Evolutionary conservation across 352 stramenopile species (phyloP).

Genomic region (Globisporangium middletonii): DNA sequence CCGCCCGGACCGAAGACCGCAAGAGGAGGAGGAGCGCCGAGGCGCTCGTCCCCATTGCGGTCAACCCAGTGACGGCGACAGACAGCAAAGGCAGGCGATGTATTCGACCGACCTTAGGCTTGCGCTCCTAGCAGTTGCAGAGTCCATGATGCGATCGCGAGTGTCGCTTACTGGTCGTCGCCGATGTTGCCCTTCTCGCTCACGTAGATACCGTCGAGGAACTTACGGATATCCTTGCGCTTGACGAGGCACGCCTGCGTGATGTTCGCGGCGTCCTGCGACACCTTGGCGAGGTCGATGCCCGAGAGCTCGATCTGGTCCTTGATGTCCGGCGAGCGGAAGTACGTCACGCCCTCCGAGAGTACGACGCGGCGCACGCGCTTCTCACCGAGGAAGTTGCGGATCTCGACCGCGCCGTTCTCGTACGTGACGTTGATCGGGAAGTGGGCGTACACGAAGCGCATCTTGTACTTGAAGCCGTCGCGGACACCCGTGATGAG

Average conservation of each 20-base stretch:
- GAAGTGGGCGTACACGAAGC: slow-evolving; percentile 99
- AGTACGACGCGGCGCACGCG: slow-evolving; percentile 94
- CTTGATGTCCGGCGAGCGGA: slow-evolving; percentile 96
- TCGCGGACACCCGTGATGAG: slow-evolving; percentile 98
- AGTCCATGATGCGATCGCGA: slow-evolving; percentile 16
- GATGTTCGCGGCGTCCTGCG: slow-evolving; percentile 86
- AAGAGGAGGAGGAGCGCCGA: slow-evolving; percentile 16
- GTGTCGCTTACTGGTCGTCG: slow-evolving; percentile 46
- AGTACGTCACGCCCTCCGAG: slow-evolving; percentile 92
- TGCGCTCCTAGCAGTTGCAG: slow-evolving; percentile 19
- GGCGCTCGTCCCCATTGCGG: slow-evolving; percentile 21
- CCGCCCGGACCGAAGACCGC: slow-evolving; percentile 90
- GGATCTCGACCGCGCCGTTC: slow-evolving; percentile 94
- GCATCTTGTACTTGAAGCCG: slow-evolving; percentile 99
- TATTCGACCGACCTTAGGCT: slow-evolving; percentile 13
- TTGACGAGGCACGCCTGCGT: slow-evolving; percentile 80
- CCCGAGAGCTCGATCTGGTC: slow-evolving; percentile 98
- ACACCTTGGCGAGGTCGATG: slow-evolving; percentile 98
- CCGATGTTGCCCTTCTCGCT: slow-evolving; percentile 92
- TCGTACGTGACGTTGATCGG: slow-evolving; percentile 99
- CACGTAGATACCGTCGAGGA: slow-evolving; percentile 99
- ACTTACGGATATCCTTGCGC: slow-evolving; percentile 98
- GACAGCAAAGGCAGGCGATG: slow-evolving; percentile 20
- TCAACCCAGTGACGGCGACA: slow-evolving; percentile 88
- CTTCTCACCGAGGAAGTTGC: slow-evolving; percentile 99